Base-by-base conservation (phyloP, 2,329 filamentous ascomycete species). In the Botrytis squamosa region DNA sequence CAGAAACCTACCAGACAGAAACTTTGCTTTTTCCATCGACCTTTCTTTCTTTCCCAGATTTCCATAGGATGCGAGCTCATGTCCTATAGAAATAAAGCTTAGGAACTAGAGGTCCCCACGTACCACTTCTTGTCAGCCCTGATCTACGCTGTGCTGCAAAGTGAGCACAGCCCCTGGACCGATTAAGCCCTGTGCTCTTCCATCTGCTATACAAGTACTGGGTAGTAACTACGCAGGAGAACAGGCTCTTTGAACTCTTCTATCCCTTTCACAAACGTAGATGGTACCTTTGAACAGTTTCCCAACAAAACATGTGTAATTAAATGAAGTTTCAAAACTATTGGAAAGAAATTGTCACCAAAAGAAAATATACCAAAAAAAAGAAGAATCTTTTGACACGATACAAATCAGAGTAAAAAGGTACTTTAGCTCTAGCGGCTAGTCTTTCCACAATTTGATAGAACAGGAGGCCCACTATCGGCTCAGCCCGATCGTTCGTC, bases 91-190 rank as follows among this genome's bases (percentile, higher is more conserved):
- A 33, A 57, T 29, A 29, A 57, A 57, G n/a, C n/a, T 57, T 7
- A 29, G 52, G 52, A 57, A 57, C 52, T 57, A 57, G 52, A 57
- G 52, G 52, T 57, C 52, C 52, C n/a, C 52, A 57, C 52, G 52
- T 57, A 29, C 52, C 52, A 57, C 52, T 29, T 57, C n/a, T 14
- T 29, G 52, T 57, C 52, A 57, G 52, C 52, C 52, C 52, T 57
- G 52, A 57, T 57, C 52, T n/a, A 57, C n/a, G 52, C n/a, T 18
- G 59, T 33, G 33, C 59, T 62, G 36, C 36, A 62, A 16, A n/a
- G 36, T 62, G 59, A 62, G 59, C 33, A 62, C 59, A 38, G 59
- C 59, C 59, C 59, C 59, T 62, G 22, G 59, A 62, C 59, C 20
- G 59, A 62, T 62, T 25, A 38, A 38, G 59, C 59, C 59, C 36